Base-by-base conservation (phyloP, 495 filamentous ascomycete species). In the Filosporella fistucella region DNA sequence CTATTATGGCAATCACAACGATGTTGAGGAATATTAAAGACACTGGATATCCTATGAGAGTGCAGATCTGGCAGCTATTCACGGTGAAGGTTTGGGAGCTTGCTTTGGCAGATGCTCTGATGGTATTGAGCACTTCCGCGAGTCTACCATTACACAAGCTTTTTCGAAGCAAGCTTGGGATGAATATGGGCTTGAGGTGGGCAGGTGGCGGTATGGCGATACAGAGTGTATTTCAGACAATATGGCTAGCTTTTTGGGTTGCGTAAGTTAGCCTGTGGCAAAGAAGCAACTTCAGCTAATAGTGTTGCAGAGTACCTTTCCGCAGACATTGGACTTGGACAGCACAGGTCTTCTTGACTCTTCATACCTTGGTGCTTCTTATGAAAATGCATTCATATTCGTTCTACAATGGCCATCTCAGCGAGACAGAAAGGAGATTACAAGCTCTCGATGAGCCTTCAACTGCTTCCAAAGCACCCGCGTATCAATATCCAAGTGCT, bases 351-450 rank as follows among this genome's bases (percentile, higher is more conserved):
- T 97, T 90, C 64, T 82, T 98, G 52, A 85, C 91, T 11, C 77
- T 98, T 13, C 93, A 98, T 62, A 84, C 88, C 29, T 76, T 98
- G 60, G 82, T 86, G 12, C 70, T 98, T 6, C 80, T 96, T 21
- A 98, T 98, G 93, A 98, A 98, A 69, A 88, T 98, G 75, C 93
- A 98, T 60, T 96, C 91, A 0, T 98, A 96, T 60, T 85, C 88
- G 21, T 97, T 96, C 67, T 98, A 98, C 68, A 96, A 93, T 59
- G 93, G 93, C 2, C 93, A 98, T 67, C 77, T 98, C 5, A 89
- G 84, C 49, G 86, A 90, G 57, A 94, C 87, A 0, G 78, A 89
- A 64, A 82, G 84, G 54, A 81, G 88, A 13, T 70, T 98, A 1
- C 76, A 75, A 37, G 80, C 79, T 24, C 82, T 98, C 9, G 93